Evolutionary conservation across 148 eudicot genomes (phyloP).

Genomic region (Rhododendron mucronatum): DNA sequence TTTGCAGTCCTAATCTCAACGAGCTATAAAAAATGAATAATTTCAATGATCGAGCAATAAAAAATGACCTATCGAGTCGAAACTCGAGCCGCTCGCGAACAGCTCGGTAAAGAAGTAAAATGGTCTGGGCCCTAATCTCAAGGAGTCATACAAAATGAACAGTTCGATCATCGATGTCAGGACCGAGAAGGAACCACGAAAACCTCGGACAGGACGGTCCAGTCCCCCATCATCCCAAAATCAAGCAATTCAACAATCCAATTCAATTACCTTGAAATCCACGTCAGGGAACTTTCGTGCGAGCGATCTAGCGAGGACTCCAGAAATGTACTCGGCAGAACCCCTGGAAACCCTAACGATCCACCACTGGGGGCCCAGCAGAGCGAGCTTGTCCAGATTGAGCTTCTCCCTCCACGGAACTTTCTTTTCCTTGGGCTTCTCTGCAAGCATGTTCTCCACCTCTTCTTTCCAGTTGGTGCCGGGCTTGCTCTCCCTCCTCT

Average conservation of each 20-base stretch:
- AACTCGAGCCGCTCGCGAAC: too few relatives aligned
- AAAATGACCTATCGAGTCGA: too few relatives aligned
- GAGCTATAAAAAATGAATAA: too few relatives aligned
- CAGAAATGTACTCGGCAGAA: constrained; percentile 35
- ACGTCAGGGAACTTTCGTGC: constrained; percentile 45
- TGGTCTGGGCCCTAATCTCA: too few relatives aligned
- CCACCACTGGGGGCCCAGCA: constrained; percentile 89
- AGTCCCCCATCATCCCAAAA: neutral
- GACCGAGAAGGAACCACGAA: too few relatives aligned
- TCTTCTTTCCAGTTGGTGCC: constrained; percentile 66
- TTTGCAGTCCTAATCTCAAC: too few relatives aligned
- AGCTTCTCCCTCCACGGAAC: constrained; percentile 80
- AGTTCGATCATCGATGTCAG: too few relatives aligned
- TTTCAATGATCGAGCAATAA: too few relatives aligned
- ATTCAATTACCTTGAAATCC: constrained; percentile 57
- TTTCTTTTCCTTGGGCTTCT: constrained; percentile 63
- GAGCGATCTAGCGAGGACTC: constrained; percentile 44
- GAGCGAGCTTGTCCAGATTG: constrained; percentile 61
- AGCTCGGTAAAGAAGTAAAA: too few relatives aligned
- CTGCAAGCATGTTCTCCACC: constrained; percentile 60
- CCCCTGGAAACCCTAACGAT: constrained; percentile 57
- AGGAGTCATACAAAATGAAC: too few relatives aligned
- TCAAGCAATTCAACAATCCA: neutral
- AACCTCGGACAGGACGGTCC: too few relatives aligned
- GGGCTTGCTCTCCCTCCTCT: constrained; percentile 65